Evolutionary conservation across 2,329 filamentous ascomycete genomes (phyloP).

Genomic region (Furcasterigmium furcatum): DNA sequence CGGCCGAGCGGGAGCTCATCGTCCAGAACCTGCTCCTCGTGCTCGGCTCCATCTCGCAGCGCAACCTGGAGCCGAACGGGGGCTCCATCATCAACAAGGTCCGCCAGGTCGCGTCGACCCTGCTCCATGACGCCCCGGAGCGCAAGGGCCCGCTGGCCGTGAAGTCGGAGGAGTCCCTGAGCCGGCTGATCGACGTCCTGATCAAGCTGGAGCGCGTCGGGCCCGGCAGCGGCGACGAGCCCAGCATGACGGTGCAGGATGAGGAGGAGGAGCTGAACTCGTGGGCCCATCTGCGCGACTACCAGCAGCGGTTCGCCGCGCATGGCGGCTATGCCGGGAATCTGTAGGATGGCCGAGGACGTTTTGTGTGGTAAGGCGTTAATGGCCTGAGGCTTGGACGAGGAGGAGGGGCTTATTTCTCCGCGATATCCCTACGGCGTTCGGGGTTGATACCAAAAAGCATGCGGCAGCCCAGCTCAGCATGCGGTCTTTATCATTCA

Average conservation of each 20-base stretch:
- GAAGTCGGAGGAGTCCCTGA: slow-evolving; percentile 68
- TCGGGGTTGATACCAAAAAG: no score
- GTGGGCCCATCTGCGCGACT: slow-evolving; percentile 78
- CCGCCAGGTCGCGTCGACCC: slow-evolving; percentile 76
- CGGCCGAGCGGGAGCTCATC: slow-evolving; percentile 74
- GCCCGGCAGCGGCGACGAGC: slow-evolving; percentile 21
- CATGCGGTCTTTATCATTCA: no score
- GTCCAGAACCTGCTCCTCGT: slow-evolving; percentile 75
- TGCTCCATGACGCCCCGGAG: slow-evolving; percentile 59
- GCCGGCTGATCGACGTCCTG: slow-evolving; percentile 70
- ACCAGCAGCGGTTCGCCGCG: slow-evolving; percentile 69
- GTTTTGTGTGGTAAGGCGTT: not conserved
- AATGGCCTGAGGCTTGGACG: not conserved
- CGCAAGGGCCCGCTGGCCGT: slow-evolving; percentile 48
- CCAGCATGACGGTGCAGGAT: slow-evolving; percentile 48
- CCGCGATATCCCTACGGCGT: no score
- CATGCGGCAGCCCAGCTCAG: no score
- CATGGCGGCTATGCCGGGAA: slow-evolving; percentile 50
- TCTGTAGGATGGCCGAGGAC: not conserved
- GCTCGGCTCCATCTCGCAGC: slow-evolving; percentile 73
- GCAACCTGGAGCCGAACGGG: slow-evolving; percentile 75
- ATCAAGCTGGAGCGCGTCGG: slow-evolving; percentile 69
- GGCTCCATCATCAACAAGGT: slow-evolving; percentile 76
- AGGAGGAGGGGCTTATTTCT: not conserved
- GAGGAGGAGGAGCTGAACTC: slow-evolving; percentile 74